Evolutionary conservation across 805 yeast genomes (phyloP).

Genomic region (Jamesozyma spencerorum): DNA sequence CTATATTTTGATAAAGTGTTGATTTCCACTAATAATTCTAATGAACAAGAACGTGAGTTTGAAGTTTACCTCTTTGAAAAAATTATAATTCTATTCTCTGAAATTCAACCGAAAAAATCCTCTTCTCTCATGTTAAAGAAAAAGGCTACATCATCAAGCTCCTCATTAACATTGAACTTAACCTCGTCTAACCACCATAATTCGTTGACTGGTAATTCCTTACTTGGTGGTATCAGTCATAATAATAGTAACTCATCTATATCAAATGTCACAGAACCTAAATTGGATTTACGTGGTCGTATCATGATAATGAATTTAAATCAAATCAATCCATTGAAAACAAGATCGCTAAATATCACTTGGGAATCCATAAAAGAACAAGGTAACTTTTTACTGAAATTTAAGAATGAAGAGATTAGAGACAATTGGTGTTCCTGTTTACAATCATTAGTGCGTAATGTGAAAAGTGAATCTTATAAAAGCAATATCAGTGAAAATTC

Average conservation of each 20-base stretch:
- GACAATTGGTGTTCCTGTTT: conserved; percentile 73
- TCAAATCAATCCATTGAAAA: conserved; percentile 36
- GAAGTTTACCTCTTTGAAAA: conserved; percentile 82
- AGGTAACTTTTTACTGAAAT: conserved; percentile 75
- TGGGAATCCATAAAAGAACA: conserved; percentile 85
- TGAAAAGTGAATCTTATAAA: conserved; percentile 28
- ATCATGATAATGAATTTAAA: conserved; percentile 65
- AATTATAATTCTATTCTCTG: conserved; percentile 56
- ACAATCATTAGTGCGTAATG: conserved; percentile 30
- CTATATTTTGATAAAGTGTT: conserved; percentile 64
- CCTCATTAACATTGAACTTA: conserved; percentile 10
- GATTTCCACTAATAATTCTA: conserved; percentile 34
- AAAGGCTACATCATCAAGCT: conserved; percentile 26
- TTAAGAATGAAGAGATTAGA: conserved; percentile 74
- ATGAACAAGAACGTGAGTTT: conserved; percentile 73
- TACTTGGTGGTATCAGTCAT: neutral
- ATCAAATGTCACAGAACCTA: conserved; percentile 23
- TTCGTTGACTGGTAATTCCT: neutral
- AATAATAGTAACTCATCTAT: conserved; percentile 6
- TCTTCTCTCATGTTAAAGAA: conserved; percentile 36
- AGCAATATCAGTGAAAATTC: conserved; percentile 24
- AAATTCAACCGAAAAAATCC: conserved; percentile 41
- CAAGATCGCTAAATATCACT: conserved; percentile 54
- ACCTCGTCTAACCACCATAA: conserved; percentile 5
- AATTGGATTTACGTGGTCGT: conserved; percentile 65